These are phyloP conservation scores for Ophiostoma pallidulum DNA, from an alignment of 2,329 filamentous ascomycete genomes.

Conservation along the genomic window DNA sequence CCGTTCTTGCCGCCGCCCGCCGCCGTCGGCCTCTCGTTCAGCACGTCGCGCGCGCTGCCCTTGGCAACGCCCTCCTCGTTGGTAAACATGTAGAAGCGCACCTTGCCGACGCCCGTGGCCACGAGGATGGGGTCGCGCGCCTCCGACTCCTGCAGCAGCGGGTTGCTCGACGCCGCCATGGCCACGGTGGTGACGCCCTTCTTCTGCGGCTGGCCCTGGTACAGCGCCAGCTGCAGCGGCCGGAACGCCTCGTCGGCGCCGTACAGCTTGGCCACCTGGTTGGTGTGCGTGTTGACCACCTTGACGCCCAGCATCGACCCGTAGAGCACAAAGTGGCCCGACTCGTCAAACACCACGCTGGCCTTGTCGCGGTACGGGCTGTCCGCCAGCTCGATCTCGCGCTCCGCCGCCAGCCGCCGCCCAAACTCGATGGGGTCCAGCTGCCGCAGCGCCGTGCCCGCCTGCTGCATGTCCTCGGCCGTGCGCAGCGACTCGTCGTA, in stretches of 20 bases:
- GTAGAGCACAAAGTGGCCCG: slow-evolving; percentile 88
- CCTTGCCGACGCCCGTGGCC: slow-evolving; percentile 73
- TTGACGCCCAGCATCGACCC: slow-evolving; percentile 89
- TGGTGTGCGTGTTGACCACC: slow-evolving; percentile 91
- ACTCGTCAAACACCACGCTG: slow-evolving; percentile 93
- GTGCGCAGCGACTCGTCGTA: slow-evolving; percentile 92
- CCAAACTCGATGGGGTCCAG: slow-evolving; percentile 90
- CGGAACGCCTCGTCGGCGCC: slow-evolving; percentile 84
- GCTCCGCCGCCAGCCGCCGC: slow-evolving; percentile 73
- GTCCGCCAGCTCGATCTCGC: slow-evolving; percentile 64
- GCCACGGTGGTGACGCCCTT: slow-evolving; percentile 89
- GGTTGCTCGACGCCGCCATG: slow-evolving; percentile 94
- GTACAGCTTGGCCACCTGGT: slow-evolving; percentile 82
- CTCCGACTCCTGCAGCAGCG: slow-evolving; percentile 85
- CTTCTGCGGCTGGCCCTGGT: slow-evolving; percentile 91
- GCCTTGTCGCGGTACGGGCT: slow-evolving; percentile 56
- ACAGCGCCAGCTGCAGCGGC: slow-evolving; percentile 72
- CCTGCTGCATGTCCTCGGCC: slow-evolving; percentile 89
- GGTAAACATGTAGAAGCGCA: slow-evolving; percentile 96
- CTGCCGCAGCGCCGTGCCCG: slow-evolving; percentile 71
- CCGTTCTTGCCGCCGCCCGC: slow-evolving; percentile 34
- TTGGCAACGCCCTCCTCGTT: slow-evolving; percentile 76
- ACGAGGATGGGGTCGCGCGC: slow-evolving; percentile 82
- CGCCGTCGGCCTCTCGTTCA: slow-evolving; percentile 78
- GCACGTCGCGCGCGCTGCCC: slow-evolving; percentile 68